Evolutionary conservation across 768 basidiomycete species (phyloP), one percentile per base, ranked within the genome.

Genomic region (Tricholoma bakamatsutake): DNA sequence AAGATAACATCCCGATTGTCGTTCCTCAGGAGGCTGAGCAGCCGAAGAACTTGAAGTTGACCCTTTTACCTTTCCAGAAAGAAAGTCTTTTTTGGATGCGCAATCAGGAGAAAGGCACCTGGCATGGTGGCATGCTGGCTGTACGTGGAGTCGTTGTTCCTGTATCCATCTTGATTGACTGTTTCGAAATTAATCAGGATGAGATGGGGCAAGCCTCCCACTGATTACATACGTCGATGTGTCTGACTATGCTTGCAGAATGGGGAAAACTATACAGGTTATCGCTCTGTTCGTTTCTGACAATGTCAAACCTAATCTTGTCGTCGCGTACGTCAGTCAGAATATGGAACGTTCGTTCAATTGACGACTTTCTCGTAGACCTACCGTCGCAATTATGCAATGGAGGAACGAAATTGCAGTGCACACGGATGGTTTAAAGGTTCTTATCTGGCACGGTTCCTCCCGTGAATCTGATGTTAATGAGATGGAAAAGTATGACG

Each of bases 1-100:
- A 88, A 65, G 73, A 77, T 21, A 79, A 73, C 18, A 77, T 87
- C 53, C 77, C 81, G 1, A 74, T 87, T 46, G 73, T 83, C 54
- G 71, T 77, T 30, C 92, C 93, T 2, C 71, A 80, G 50, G 81
- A 83, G 62, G 89, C 87, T 47, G 80, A 81, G 28, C 94, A 95
- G 55, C 95, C 97, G 2, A 74, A 72, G 2, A 85, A 84, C n/a
- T 74, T 98, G 57, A 96, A 93, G 67, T 80, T 91, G 50, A 84
- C 80, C 0, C 80, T 99, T 3, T 75, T 99, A 34, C 96, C 95
- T 1, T 99, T 98, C 80, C 97, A 99, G 69, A 83, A 82, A 52
- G 97, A 99, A 72, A 93, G 91, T 71, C 75, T 99, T 59, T 87
- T 77, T 64, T 99, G 97, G 97, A 96, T 99, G 93, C 81, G 83